Conservation (phyloP, 805 yeast genomes). For the Hanseniaspora osmophila region DNA sequence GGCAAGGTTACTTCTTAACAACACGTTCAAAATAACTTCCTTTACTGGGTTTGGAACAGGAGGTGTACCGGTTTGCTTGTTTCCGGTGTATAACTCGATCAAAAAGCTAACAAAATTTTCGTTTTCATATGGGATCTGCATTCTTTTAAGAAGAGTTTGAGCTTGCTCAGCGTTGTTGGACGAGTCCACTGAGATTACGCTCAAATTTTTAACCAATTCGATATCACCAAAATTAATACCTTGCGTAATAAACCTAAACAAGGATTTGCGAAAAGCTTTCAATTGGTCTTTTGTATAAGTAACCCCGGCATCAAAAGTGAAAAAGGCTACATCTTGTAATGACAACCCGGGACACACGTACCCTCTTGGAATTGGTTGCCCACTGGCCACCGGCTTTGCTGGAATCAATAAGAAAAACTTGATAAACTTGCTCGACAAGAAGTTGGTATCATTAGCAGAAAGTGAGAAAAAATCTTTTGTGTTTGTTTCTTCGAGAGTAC, state of each 20-base stretch:
- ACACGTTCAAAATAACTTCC: slow-evolving; percentile 37
- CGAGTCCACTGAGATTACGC: slow-evolving; percentile 52
- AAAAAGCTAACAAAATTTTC: slow-evolving; percentile 29
- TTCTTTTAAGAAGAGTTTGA: slow-evolving; percentile 34
- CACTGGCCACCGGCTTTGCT: slow-evolving; percentile 20
- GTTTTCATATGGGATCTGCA: slow-evolving; percentile 39
- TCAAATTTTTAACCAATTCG: slow-evolving; percentile 31
- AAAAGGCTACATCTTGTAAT: slow-evolving; percentile 39
- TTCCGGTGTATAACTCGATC: slow-evolving; percentile 39
- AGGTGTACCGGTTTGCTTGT: slow-evolving; percentile 25
- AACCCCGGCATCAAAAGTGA: slow-evolving; percentile 58
- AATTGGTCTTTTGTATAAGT: slow-evolving; percentile 38
- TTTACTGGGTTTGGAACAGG: slow-evolving; percentile 43
- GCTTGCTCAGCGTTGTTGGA: slow-evolving; percentile 43
- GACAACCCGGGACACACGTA: slow-evolving; percentile 53
- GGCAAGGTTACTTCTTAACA: slow-evolving; percentile 40
- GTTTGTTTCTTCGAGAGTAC: slow-evolving; percentile 27
- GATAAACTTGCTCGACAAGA: slow-evolving; percentile 33
- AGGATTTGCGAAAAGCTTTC: slow-evolving; percentile 25
- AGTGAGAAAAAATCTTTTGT: slow-evolving; percentile 26
- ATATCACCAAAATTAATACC: slow-evolving; percentile 29
- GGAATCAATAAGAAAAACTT: slow-evolving; percentile 48
- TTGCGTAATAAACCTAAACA: slow-evolving; percentile 20
- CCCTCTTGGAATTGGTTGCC: slow-evolving; percentile 28
- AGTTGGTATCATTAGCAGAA: slow-evolving; percentile 27